Evolutionary conservation across 78 protist genomes (phyloP), one percentile per base, ranked within the genome.

Genomic region (Ministeria vibrans): DNA sequence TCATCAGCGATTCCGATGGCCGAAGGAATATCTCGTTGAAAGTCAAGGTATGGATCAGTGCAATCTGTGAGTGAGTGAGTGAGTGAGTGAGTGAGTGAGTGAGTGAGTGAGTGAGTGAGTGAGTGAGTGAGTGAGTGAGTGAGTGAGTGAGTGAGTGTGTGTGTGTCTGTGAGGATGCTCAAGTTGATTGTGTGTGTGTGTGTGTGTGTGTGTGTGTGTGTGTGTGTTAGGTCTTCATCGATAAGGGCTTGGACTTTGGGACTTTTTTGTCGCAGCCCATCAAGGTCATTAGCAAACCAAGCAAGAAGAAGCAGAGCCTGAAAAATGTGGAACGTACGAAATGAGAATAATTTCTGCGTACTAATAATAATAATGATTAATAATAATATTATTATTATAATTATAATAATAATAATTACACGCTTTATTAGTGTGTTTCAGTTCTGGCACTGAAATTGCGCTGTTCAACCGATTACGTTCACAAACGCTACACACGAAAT

Each of bases 201-300:
- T 55, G 64, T 55, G 64, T 15, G 5, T 55, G 64, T 5, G 64
- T 15, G 43, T 62, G 2, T 3, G 11, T 49, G 55, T 49, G 55
- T 49, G 55, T 49, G 55, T 49, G n/a, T 49, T 49, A 15, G 15
- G 9, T 6, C 9, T 13, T 23, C 70, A 23, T 63, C 36, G 1
- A n/a, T 5, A 3, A 4, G 9, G 78, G 41, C 9, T 68, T 41
- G 32, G 68, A 75, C 28, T 5, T 75, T 13, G 79, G 79, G 41
- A 39, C 30, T 11, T 75, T 75, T 46, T 2, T 2, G 49, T 53
- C 69, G 13, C 2, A 38, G 69, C 79, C 79, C 1, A 34, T 75
- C 45, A 46, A 53, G 49, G 79, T 75, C 68, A 75, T 75, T 27
- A 53, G 69, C 22, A 75, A 75, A 32, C 79, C 79, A 36, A 25